phyloP scores from a whole-genome alignment of 192 early-diverging fungal species.

The Coemansia sp. region DNA sequence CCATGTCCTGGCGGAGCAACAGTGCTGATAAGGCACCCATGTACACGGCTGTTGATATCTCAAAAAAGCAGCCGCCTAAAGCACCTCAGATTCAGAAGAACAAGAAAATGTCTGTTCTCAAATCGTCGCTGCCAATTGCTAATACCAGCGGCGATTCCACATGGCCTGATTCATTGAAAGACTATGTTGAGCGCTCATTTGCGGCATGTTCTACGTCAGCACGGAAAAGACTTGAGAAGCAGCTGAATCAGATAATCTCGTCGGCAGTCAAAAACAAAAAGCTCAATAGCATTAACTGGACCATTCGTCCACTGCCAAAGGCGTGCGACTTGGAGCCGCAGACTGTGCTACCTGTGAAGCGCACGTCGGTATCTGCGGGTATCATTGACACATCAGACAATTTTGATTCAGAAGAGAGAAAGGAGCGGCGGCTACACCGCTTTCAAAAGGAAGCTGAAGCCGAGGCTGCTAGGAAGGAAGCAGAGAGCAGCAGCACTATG shows the following conservation, averaged over 20 bases:
- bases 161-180: conserved; percentile 38
- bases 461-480: conserved; percentile 29
- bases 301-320: conserved; percentile 39
- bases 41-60: conserved; percentile 36
- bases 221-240: conserved; percentile 25
- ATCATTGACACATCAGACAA: conserved; percentile 10
- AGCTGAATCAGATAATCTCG: conserved; percentile 48
- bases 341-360: conserved; percentile 13
- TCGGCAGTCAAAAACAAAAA: conserved; percentile 47
- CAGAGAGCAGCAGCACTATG: conserved; percentile 15
- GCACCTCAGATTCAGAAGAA: background rate
- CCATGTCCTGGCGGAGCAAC: conserved; percentile 5
- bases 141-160: conserved; percentile 2
- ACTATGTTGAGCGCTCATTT: conserved; percentile 52
- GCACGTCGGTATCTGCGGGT: conserved; percentile 15
- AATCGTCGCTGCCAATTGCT: conserved; percentile 4
- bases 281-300: conserved; percentile 38
- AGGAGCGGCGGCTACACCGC: conserved; percentile 38
- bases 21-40: conserved; percentile 18
- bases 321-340: conserved; percentile 20
- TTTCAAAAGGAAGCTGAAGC: conserved; percentile 41
- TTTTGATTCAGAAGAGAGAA: conserved; percentile 45
- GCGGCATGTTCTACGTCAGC: conserved; percentile 21
- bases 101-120: background rate
- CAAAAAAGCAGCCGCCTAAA: conserved; percentile 17